Percentiles rank a stretch among this genome's conserved stretches.
phyloP scores from a whole-genome alignment of 1,284 basidiomycete species.

The Austroboletus olivaceoglutinosus region DNA sequence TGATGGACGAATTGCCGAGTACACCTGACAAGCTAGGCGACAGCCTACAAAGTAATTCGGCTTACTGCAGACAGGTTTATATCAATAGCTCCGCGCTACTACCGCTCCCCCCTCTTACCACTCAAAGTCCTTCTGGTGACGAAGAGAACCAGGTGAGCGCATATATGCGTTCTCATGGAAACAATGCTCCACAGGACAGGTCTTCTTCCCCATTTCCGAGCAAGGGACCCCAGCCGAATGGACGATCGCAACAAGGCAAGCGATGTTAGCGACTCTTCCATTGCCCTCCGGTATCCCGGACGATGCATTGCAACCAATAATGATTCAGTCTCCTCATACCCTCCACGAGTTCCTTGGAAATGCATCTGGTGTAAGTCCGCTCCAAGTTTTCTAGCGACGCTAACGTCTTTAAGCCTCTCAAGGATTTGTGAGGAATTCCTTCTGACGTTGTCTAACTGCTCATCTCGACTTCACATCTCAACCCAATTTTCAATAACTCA shows the following conservation, averaged over 20 bases:
- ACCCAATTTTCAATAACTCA: not conserved
- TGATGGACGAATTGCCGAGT: constrained; percentile 4
- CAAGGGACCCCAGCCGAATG: constrained; percentile 44
- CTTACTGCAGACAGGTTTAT: constrained; percentile 18
- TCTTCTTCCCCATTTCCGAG: constrained; percentile 13
- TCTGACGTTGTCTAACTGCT: no score
- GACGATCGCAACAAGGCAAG: constrained; percentile 51
- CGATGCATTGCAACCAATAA: constrained; percentile 62
- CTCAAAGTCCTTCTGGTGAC: not conserved
- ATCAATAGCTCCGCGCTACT: constrained; percentile 6
- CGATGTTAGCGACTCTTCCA: constrained; percentile 55
- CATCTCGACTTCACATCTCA: not conserved
- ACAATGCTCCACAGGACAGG: constrained; percentile 8
- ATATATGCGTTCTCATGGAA: constrained; percentile 11
- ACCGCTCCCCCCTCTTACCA: not conserved
- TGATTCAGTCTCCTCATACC: constrained; percentile 58
- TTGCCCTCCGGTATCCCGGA: constrained; percentile 60
- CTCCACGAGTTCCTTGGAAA: constrained; percentile 69
- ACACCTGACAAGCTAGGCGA: constrained; percentile 27
- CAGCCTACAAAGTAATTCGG: constrained; percentile 29
- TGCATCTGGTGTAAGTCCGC: constrained; percentile 50
- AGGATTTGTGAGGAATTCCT: constrained; percentile 45
- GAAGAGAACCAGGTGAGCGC: constrained; percentile 17
- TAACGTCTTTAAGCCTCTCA: constrained; percentile 35
- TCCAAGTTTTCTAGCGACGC: constrained; percentile 4